phyloP scores from a whole-genome alignment of 2,329 filamentous ascomycete genomes.

The Pezicula neosporulosa region DNA sequence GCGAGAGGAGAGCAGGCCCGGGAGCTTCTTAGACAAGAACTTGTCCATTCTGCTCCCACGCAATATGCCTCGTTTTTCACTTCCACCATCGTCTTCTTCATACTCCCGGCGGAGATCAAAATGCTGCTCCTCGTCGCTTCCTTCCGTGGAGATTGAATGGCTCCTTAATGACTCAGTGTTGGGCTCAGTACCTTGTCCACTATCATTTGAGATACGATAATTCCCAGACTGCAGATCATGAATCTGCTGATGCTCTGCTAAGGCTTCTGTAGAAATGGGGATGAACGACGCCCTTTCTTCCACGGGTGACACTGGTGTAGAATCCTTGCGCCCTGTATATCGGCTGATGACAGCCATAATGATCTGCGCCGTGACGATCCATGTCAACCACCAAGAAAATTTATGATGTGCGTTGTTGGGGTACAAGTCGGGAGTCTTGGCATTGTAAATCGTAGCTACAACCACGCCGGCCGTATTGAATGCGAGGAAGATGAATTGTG shows the following conservation, averaged over 20 bases:
- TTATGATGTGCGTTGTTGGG: conserved; percentile 85
- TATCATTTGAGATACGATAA: conserved; percentile 66
- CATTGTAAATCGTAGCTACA: conserved; percentile 70
- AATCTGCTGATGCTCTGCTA: conserved; percentile 47
- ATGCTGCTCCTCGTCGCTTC: conserved; percentile 37
- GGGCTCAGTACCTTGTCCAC: conserved; percentile 68
- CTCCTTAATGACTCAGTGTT: conserved; percentile 65
- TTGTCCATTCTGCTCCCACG: conserved; percentile 41
- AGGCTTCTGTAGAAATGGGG: conserved; percentile 54
- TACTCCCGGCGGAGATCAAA: conserved; percentile 2
- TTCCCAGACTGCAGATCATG: conserved; percentile 33
- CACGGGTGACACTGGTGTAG: conserved; percentile 18
- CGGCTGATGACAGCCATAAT: conserved; percentile 42
- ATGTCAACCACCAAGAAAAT: conserved; percentile 80
- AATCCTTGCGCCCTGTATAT: conserved; percentile 21
- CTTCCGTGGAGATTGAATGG: conserved; percentile 56
- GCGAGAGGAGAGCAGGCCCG: conserved; percentile 50
- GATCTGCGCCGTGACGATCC: conserved; percentile 67
- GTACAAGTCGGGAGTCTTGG: conserved; percentile 80
- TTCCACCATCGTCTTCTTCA: conserved; percentile 40
- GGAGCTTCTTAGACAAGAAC: conserved; percentile 51
- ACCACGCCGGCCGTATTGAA: conserved; percentile 63
- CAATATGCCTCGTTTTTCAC: conserved; percentile 34
- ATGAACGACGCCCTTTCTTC: conserved; percentile 58
- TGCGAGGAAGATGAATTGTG: conserved; percentile 65